Evolutionary conservation across 2,329 filamentous ascomycete genomes (phyloP), one percentile per base, ranked within the genome.

Genomic region (Thielaviopsis euricoi): DNA sequence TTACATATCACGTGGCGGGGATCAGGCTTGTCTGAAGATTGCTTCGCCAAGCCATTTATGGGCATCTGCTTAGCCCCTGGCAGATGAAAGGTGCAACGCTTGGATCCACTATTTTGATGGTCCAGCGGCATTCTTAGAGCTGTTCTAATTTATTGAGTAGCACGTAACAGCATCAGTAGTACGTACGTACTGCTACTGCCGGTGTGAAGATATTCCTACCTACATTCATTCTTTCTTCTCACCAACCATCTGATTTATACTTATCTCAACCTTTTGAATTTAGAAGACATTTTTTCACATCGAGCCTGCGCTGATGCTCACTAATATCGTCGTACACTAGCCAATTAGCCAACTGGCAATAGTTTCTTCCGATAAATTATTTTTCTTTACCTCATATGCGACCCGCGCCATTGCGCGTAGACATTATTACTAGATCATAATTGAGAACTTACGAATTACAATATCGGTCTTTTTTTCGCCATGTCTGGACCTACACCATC

Each of bases 401-500:
- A 48, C 37, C n/a, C 15, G n/a, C 43, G 3, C n/a, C 43, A 19
- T 21, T 48, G 43, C 43, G n/a, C 43, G 43, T 48, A 3, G 19
- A 17, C 17, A 9, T 48, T 21, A 9, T 48, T 21, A 21, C 43
- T 6, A 48, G 1, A 48, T 48, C 37, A 2, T 43, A 43, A n/a
- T 43, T 43, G 15, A 43, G 19, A 10, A 6, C 40, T 21, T n/a
- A 10, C 43, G 43, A n/a, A 48, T 48, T 21, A 21, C 17, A 46
- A 46, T 5, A 17, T 6, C 43, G 19, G n/a, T n/a, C 43, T 22
- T 22, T 54, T 21, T 21, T n/a, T 53, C 59, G 37, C 23, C 17
- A 61, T 61, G 59, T 51, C 59, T 10, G 48, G 66, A 62, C 63
- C 68, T 58, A 72, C 73, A 58, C 74, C 77, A 54, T 80, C 80